Base-by-base conservation (phyloP, 192 early-diverging fungal genomes). In the Coemansia sp. region DNA sequence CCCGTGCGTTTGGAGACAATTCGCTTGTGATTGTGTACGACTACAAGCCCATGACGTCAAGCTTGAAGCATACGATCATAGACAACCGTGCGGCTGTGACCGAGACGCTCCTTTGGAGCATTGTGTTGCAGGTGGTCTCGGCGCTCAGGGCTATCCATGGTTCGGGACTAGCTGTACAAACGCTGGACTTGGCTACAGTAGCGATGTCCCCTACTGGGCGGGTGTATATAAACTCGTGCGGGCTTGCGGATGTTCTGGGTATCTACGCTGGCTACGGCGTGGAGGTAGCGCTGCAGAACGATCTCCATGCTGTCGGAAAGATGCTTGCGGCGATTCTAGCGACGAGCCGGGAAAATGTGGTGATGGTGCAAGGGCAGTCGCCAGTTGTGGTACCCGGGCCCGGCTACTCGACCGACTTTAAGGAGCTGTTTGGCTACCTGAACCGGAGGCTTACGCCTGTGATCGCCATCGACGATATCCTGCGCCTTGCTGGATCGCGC, bases 11-110 rank as follows among this genome's bases (percentile, higher is more conserved):
- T 88, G 95, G 94, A 16, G 96, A 98, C 72, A 87, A 91, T 66
- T 83, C 97, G n/a, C 85, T 99, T n/a, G 88, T 98, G 11, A 87
- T 99, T 69, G 95, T 98, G 6, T 96, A 94, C 72, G 96, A 98
- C 73, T 97, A 92, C 75, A 91, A 95, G 82, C 96, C 96, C 10
- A 64, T 76, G 49, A 62, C 84, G 20, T 55, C 64, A 53, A 75
- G 73, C 51, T 60, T 85, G 39, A 69, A 57, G 52, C 52, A 39
- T 64, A 51, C 49, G 2, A 48, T 78, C 49, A 49, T 75, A 9
- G 69, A 76, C 56, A 16, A 34, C 15, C 45, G 57, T 5, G 66
- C 53, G 21, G 46, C 68, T 1, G 60, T 70, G 14, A 48, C 70
- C 6, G 82, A 76, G 60, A 48, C 52, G 45, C 66, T 73, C 23